These are phyloP conservation scores for Fusarium pininemorale DNA, from an alignment of 2,329 filamentous ascomycete genomes.

Conservation along the genomic window DNA sequence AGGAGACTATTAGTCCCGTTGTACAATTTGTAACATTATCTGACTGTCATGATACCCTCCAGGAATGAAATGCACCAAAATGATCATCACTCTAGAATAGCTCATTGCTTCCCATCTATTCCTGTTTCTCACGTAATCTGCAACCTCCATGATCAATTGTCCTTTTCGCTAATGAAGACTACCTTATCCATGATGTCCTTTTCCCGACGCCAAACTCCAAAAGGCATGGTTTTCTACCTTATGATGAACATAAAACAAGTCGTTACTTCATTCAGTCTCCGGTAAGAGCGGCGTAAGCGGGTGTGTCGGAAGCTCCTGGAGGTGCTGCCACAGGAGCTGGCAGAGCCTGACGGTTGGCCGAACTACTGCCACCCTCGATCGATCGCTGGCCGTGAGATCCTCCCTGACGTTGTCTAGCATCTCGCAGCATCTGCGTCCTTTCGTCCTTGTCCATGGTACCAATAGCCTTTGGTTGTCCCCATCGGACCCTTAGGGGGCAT, in stretches of 20 bases:
- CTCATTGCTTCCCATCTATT: conserved; percentile 17
- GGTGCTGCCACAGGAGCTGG: conserved; percentile 72
- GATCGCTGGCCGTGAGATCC: conserved; percentile 32
- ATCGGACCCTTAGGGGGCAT: conserved; percentile 88
- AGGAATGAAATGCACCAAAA: conserved; percentile 36
- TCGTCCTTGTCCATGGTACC: conserved; percentile 92
- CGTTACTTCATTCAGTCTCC: conserved; percentile 69
- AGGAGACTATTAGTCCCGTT: conserved; percentile 21
- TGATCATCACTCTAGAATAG: conserved; percentile 28
- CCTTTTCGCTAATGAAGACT: conserved; percentile 33
- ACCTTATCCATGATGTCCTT: conserved; percentile 13
- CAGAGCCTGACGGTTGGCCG: conserved; percentile 37
- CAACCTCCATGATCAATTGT: conserved; percentile 19
- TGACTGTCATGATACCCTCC: conserved; percentile 46
- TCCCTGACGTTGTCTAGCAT: conserved; percentile 62
- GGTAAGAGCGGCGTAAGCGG: conserved; percentile 83
- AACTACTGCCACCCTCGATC: conserved; percentile 45
- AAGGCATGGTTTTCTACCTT: conserved; percentile 24
- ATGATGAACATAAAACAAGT: conserved; percentile 24
- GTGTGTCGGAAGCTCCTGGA: conserved; percentile 77
- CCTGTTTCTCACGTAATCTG: conserved; percentile 15
- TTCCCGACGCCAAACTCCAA: conserved; percentile 41
- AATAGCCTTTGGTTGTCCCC: conserved; percentile 91
- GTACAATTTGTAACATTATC: conserved; percentile 45
- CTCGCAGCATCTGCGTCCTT: conserved; percentile 80